Evolutionary conservation across 2,329 filamentous ascomycete genomes (phyloP), one percentile per base, ranked within the genome.

Genomic region (Aspergillus felis): DNA sequence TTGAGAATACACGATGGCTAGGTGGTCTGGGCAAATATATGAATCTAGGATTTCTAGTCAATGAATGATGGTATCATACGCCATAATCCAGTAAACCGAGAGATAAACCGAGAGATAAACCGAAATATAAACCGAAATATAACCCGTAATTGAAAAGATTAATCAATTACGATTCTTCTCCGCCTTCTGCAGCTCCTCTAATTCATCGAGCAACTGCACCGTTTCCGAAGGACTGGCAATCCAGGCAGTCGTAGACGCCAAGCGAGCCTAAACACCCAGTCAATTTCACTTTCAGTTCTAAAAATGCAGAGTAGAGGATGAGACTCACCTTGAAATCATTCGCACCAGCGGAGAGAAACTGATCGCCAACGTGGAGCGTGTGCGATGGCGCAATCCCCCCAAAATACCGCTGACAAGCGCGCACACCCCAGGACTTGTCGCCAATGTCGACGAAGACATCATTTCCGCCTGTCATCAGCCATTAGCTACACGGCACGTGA

Each of bases 361-460:
- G 94, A 75, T 99, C 86, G 14, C 94, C 94, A 4, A 99, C 91
- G 76, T 99, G 94, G 57, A 99, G 80, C 8, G 92, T 97, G 68
- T 89, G 89, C 62, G 88, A 85, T 3, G 87, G 89, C 51, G 83
- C 81, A 65, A 97, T 84, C 1, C 81, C 85, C 3, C 89, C 89
- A 71, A 97, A 96, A 80, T 91, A 96, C 57, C 87, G 84, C 78
- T 99, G 94, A 72, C 92, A 97, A 3, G 92, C 91, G 35, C 90
- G 83, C 2, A 99, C 94, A 62, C 94, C 94, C 89, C 92, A 96
- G 54, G 88, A 92, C 78, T 99, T 99, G 78, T 99, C 94, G 56
- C 94, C 94, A 69, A 99, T 97, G 73, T 99, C 94, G 54, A 99
- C 92, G 75, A 99, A 99, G 46, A 97, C 92, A 73, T 99, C 94